Evolutionary conservation across 345 rosid genomes (phyloP).

Genomic region (Brassica carinata): DNA sequence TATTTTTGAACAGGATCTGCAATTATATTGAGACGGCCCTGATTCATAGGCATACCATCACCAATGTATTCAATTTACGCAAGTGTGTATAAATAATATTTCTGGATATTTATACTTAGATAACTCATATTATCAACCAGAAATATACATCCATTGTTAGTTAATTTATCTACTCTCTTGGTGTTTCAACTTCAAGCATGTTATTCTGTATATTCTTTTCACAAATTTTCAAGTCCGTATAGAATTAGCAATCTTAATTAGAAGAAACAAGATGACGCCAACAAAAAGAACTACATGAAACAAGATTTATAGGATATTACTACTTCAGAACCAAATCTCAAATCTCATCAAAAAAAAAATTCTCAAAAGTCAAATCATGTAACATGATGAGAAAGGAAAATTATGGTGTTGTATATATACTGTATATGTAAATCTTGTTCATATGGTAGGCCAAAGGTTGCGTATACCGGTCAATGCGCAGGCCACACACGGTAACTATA

Average conservation of each 20-base stretch:
- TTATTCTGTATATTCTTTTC: background rate
- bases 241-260: background rate
- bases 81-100: background rate
- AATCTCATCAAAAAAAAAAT: too few species aligned
- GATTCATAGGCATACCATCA: background rate
- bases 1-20: too few species aligned
- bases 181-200: background rate
- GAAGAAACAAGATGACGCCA: background rate
- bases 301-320: background rate
- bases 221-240: background rate
- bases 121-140: background rate
- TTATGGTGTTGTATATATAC: background rate
- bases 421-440: slow-evolving; percentile 20
- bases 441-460: slow-evolving; percentile 36
- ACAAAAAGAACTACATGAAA: background rate
- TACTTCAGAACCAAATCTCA: background rate
- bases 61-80: background rate
- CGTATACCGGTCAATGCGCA: slow-evolving; percentile 36
- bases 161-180: background rate
- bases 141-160: background rate
- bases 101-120: background rate
- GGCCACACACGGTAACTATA: slow-evolving; percentile 37
- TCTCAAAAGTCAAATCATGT: slow-evolving; percentile 28
- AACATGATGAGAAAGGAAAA: slow-evolving; percentile 6
- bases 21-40: too few species aligned